A percentile compares a stretch with the other conserved stretches of the same genome.
These are phyloP conservation scores for Mycena chlorophos DNA, from an alignment of 768 basidiomycete genomes.

Conservation along the genomic window DNA sequence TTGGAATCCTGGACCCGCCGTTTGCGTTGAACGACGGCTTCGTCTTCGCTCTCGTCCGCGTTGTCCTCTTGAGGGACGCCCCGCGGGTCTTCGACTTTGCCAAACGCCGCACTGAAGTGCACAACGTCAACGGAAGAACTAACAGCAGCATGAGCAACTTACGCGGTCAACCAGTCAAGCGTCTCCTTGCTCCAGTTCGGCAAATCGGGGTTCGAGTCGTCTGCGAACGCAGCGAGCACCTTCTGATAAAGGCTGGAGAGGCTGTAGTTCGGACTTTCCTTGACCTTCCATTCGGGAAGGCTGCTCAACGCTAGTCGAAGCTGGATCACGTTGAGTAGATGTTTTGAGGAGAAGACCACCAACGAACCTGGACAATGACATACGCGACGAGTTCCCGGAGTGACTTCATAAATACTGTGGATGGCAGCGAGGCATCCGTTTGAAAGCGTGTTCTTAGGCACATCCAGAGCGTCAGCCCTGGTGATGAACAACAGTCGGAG, in stretches of 20 bases:
- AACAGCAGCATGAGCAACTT: too few relatives aligned
- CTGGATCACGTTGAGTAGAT: not conserved
- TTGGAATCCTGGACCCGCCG: too few relatives aligned
- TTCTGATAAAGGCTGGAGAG: not conserved
- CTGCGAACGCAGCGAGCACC: not conserved
- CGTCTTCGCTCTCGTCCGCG: too few relatives aligned
- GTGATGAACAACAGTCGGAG: not conserved
- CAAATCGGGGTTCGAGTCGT: not conserved
- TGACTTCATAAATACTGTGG: not conserved
- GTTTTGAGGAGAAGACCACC: not conserved
- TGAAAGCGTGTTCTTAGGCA: not conserved
- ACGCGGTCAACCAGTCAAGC: not conserved
- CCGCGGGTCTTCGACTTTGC: too few relatives aligned
- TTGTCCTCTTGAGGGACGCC: too few relatives aligned
- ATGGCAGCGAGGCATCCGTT: not conserved
- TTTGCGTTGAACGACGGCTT: too few relatives aligned
- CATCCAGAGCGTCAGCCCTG: not conserved
- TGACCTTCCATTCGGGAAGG: not conserved
- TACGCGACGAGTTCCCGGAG: not conserved
- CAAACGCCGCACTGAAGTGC: too few relatives aligned
- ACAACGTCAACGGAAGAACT: too few relatives aligned
- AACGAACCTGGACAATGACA: not conserved
- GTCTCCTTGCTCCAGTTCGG: not conserved
- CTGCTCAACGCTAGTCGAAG: not conserved
- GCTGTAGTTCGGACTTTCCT: not conserved